These are phyloP conservation scores for Schizophyllum amplum DNA, from an alignment of 1,284 basidiomycete species.

Conservation along the genomic window DNA sequence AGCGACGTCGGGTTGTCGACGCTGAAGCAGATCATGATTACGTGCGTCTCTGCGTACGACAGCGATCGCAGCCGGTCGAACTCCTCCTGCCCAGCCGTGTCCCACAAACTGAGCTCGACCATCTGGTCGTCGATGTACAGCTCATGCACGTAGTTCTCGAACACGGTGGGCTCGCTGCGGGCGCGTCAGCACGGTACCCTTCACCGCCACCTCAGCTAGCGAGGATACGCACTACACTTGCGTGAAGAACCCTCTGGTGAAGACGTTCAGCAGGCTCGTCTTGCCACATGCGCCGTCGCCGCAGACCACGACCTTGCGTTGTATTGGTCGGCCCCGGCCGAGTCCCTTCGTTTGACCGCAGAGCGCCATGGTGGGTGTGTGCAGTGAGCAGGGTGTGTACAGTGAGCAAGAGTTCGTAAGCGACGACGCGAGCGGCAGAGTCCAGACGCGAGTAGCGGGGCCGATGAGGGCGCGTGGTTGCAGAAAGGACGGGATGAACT, in stretches of 20 bases:
- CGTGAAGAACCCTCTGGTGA: constrained; percentile 81
- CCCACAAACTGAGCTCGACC: constrained; percentile 92
- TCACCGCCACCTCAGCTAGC: too few relatives aligned
- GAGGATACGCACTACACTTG: constrained; percentile 80
- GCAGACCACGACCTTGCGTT: constrained; percentile 39
- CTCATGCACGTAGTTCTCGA: constrained; percentile 91
- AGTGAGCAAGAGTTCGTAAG: not conserved
- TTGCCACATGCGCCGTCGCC: constrained; percentile 93
- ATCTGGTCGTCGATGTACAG: constrained; percentile 74
- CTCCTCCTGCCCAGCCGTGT: constrained; percentile 71
- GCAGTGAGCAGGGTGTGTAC: not conserved
- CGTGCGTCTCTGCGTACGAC: constrained; percentile 92
- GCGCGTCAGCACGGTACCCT: not conserved
- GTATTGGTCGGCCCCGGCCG: constrained; percentile 4
- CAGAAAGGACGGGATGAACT: not conserved
- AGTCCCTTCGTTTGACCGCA: constrained; percentile 30
- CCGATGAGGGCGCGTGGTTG: not conserved
- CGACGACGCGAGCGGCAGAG: not conserved
- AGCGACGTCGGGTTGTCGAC: constrained; percentile 88
- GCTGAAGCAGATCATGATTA: constrained; percentile 92
- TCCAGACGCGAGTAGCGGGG: not conserved
- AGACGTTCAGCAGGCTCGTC: constrained; percentile 79
- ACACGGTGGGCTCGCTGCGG: constrained; percentile 80
- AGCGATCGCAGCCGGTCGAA: constrained; percentile 58
- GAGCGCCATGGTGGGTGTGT: not conserved